phyloP scores from a whole-genome alignment of 495 filamentous ascomycete species.

The Evernia prunastri region DNA sequence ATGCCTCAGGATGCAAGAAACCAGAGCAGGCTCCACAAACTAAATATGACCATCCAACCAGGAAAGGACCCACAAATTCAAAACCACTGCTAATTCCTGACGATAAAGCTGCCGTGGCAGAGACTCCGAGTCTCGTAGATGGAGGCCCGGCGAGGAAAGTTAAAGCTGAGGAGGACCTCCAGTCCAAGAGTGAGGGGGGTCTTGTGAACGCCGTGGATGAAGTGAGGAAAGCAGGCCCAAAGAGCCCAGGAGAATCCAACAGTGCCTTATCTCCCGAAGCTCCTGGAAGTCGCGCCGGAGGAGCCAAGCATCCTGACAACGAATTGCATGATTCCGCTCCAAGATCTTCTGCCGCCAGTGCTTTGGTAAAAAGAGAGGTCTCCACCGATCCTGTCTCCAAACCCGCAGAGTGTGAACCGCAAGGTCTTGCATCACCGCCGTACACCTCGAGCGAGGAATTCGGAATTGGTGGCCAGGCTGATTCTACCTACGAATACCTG shows the following conservation, averaged over 20 bases:
- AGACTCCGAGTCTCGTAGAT: neutral
- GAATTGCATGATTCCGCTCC: neutral
- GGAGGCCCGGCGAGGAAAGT: slow-evolving; percentile 1
- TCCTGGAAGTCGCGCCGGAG: neutral
- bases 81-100: slow-evolving; percentile 1
- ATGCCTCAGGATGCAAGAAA: slow-evolving; percentile 64
- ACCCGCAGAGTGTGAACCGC: slow-evolving; percentile 44
- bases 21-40: slow-evolving; percentile 21
- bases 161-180: neutral
- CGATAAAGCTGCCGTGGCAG: neutral
- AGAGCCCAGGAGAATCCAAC: neutral
- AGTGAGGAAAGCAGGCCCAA: neutral
- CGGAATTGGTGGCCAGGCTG: slow-evolving; percentile 70
- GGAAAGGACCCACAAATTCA: slow-evolving; percentile 6
- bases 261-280: neutral
- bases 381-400: slow-evolving; percentile 1
- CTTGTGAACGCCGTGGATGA: slow-evolving; percentile 6
- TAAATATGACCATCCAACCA: slow-evolving; percentile 10
- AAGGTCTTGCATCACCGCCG: slow-evolving; percentile 42
- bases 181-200: slow-evolving; percentile 5
- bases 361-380: neutral
- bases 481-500: slow-evolving; percentile 93
- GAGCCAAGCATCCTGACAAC: neutral
- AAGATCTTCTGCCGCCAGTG: neutral
- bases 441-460: slow-evolving; percentile 23